phyloP scores from a whole-genome alignment of 495 filamentous ascomycete genomes.

The Saxophila tyrrhenica region DNA sequence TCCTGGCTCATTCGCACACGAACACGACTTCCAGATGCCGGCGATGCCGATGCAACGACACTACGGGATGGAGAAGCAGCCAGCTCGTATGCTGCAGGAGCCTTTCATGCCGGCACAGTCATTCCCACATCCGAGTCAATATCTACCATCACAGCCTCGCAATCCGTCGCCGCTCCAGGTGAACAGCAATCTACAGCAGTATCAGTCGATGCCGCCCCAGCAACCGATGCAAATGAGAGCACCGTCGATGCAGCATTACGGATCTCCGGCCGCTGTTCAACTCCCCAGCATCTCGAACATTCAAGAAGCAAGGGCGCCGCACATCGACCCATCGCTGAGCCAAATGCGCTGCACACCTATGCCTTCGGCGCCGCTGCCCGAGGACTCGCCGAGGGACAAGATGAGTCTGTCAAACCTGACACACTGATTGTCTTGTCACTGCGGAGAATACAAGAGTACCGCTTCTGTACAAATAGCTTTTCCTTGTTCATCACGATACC shows the following conservation, averaged over 20 bases:
- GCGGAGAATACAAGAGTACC: no score
- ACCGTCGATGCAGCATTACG: not conserved
- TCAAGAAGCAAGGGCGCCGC: not conserved
- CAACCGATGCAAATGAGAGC: not conserved
- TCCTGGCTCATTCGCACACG: slow-evolving; percentile 19
- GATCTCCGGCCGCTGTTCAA: slow-evolving; percentile 3
- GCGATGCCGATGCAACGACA: not conserved
- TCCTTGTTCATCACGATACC: not conserved
- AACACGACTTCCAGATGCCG: slow-evolving; percentile 11
- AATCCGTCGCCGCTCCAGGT: not conserved
- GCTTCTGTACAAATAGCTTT: no score
- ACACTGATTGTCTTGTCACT: slow-evolving; percentile 1
- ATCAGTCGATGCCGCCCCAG: slow-evolving; percentile 1
- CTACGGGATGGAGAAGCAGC: slow-evolving; percentile 1
- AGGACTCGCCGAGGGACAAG: slow-evolving; percentile 20
- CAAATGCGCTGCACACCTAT: not conserved
- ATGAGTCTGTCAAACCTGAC: slow-evolving; percentile 21
- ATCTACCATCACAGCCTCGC: slow-evolving; percentile 15
- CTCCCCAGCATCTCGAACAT: slow-evolving; percentile 15
- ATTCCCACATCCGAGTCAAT: slow-evolving; percentile 12
- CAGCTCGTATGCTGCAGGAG: slow-evolving; percentile 13
- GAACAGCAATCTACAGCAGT: not conserved
- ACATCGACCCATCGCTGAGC: not conserved
- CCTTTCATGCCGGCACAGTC: slow-evolving; percentile 10
- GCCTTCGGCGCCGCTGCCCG: not conserved